Evolutionary conservation across 208 protist genomes (phyloP).

Genomic region (Acanthamoeba castellanii): DNA sequence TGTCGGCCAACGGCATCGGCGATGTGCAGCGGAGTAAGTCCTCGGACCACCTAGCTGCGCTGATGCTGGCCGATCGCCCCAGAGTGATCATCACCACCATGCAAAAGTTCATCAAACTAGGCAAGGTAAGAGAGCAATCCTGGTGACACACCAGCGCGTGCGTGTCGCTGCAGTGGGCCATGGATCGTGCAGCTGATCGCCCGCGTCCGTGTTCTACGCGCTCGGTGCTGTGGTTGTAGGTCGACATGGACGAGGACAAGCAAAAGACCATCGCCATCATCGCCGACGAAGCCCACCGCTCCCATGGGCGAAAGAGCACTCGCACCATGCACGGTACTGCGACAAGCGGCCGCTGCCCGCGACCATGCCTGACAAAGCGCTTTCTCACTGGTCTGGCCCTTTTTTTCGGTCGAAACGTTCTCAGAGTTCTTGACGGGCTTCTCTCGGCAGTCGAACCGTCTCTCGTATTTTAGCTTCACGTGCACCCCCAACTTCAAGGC

Average conservation of each 20-base stretch:
- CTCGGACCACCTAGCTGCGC: neutral
- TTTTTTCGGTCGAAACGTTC: neutral
- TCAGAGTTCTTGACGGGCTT: slow-evolving; percentile 74
- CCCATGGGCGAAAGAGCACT: slow-evolving; percentile 65
- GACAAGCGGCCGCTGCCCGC: too few relatives aligned
- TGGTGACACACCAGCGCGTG: neutral
- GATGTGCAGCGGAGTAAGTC: slow-evolving; percentile 57
- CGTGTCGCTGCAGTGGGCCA: neutral
- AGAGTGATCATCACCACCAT: slow-evolving; percentile 73
- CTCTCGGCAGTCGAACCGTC: slow-evolving; percentile 24
- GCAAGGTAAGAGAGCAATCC: neutral
- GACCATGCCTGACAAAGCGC: neutral
- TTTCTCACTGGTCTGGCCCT: neutral
- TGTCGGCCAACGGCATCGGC: slow-evolving; percentile 17
- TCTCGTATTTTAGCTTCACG: slow-evolving; percentile 74
- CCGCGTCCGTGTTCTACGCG: neutral
- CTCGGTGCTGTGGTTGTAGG: neutral
- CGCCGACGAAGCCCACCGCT: slow-evolving; percentile 68
- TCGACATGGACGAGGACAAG: neutral
- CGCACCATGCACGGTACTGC: slow-evolving; percentile 66
- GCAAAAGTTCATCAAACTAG: slow-evolving; percentile 72
- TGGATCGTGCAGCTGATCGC: neutral
- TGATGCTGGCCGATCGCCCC: neutral
- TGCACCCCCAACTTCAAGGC: slow-evolving; percentile 69
- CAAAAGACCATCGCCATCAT: slow-evolving; percentile 69